These are phyloP conservation scores for Rhodotorula graminis DNA, from an alignment of 768 basidiomycete genomes.

Conservation along the genomic window DNA sequence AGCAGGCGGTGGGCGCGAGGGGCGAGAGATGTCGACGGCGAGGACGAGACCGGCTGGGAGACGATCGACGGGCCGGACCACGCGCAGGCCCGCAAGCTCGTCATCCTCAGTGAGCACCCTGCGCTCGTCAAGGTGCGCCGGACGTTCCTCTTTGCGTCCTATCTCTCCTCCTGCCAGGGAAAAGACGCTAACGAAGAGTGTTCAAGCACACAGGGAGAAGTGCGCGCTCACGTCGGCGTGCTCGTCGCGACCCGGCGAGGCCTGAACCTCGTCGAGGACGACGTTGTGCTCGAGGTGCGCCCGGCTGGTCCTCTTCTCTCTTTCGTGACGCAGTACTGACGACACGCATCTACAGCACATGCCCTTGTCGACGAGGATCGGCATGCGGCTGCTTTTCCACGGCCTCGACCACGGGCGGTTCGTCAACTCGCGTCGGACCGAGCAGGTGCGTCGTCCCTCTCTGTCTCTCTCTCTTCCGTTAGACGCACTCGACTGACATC, in stretches of 20 bases:
- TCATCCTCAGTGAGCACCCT: background rate
- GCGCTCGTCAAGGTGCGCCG: background rate
- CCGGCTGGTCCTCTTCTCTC: background rate
- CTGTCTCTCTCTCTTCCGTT: background rate
- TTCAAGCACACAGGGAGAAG: slow-evolving; percentile 2
- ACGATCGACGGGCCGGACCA: background rate
- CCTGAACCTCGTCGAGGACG: background rate
- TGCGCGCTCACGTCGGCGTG: slow-evolving; percentile 3
- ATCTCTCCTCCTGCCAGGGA: background rate
- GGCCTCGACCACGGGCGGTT: background rate
- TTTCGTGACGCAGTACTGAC: too few relatives aligned
- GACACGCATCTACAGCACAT: background rate
- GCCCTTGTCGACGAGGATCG: slow-evolving; percentile 12
- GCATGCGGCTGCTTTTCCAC: slow-evolving; percentile 18
- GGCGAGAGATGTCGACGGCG: background rate
- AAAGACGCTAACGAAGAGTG: too few relatives aligned
- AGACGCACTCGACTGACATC: background rate
- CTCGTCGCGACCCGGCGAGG: slow-evolving; percentile 15
- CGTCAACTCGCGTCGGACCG: background rate
- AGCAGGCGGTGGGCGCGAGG: too few relatives aligned
- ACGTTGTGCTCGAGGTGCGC: slow-evolving; percentile 6
- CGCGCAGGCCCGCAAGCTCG: background rate
- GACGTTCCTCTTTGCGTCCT: background rate
- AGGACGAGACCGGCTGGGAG: background rate
- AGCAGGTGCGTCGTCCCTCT: slow-evolving; percentile 2